Conservation (phyloP, 202 grass and related monocot genomes). For the Eragrostis tef region DNA sequence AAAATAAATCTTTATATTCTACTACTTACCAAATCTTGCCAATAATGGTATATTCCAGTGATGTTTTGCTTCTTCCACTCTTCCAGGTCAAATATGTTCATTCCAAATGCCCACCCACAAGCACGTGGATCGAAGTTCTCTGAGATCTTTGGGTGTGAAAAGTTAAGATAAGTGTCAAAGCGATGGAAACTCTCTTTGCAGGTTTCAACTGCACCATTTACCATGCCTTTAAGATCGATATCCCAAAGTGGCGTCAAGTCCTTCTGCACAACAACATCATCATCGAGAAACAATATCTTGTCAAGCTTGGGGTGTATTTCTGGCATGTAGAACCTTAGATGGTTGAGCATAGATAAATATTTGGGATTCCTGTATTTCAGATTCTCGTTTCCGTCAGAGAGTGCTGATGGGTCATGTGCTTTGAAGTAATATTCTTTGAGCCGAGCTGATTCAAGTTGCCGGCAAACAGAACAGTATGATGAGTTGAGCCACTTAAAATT, state of each 20-base stretch:
- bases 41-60: constrained; percentile 98
- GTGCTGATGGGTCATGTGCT: constrained; percentile 81
- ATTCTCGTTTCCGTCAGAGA: constrained; percentile 88
- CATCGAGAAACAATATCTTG: constrained; percentile 96
- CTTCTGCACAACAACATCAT: constrained; percentile 91
- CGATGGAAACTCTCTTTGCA: constrained; percentile 98
- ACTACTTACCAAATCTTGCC: constrained; percentile 88
- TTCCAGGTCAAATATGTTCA: constrained; percentile 96
- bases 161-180: constrained; percentile 94
- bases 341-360: constrained; percentile 96
- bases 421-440: constrained; percentile 99
- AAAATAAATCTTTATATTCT: constrained; percentile 17
- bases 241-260: constrained; percentile 85
- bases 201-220: constrained; percentile 95
- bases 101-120: constrained; percentile 99
- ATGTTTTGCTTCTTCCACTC: constrained; percentile 92
- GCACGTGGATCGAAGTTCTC: constrained; percentile 85
- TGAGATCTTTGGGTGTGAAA: constrained; percentile 85
- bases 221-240: constrained; percentile 89
- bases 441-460: constrained; percentile 89
- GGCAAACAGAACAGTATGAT: constrained; percentile 84
- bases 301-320: constrained; percentile 93
- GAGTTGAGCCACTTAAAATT: constrained; percentile 98
- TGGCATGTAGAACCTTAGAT: constrained; percentile 96
- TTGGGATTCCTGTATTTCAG: constrained; percentile 96